Base-by-base conservation (phyloP, 2,329 filamentous ascomycete species). In the Penicillium sp. region DNA sequence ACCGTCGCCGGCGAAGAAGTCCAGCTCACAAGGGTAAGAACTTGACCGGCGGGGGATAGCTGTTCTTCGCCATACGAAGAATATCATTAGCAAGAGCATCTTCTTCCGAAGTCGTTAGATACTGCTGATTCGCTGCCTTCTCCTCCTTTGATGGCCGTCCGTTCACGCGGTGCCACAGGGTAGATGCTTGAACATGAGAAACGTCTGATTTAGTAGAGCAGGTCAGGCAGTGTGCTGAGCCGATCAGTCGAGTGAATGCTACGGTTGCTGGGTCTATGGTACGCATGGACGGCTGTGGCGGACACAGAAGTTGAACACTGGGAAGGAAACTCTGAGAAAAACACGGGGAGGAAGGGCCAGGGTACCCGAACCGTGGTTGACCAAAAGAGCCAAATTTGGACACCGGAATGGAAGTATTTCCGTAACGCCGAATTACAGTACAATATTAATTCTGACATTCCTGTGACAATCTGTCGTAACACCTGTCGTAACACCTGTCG, bases 61-160 rank as follows among this genome's bases (percentile, higher is more conserved):
- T 45, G 33, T 50, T 50, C 12, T 50, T 13, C 40, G 41, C 45
- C 24, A 47, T n/a, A n/a, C n/a, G n/a, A n/a, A 33, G 32, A 33
- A 33, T 33, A 33, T 33, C 32, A 33, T 33, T 33, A 33, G 32
- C 32, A 26, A 39, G 12, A 9, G 3, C 38, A 9, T 39, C 18
- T 28, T 41, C 39, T 29, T 41, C 26, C 25, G 39, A 13, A 26
- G 9, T 13, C 2, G 18, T 41, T 6, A 41, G 39, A 13, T 41
- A 41, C 9, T 8, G 39, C 39, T 41, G 39, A 6, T 41, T 41
- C 13, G 9, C 39, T 9, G 39, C 39, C 18, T 41, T 41, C 39
- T 41, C 39, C 18, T 41, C 26, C 26, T 3, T 28, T 13, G 39
- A 41, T 13, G 18, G 26, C 39, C 26, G 39, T 13, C 39, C 39